Conservation (phyloP, 495 filamentous ascomycete species). For the Neurospora africana region DNA sequence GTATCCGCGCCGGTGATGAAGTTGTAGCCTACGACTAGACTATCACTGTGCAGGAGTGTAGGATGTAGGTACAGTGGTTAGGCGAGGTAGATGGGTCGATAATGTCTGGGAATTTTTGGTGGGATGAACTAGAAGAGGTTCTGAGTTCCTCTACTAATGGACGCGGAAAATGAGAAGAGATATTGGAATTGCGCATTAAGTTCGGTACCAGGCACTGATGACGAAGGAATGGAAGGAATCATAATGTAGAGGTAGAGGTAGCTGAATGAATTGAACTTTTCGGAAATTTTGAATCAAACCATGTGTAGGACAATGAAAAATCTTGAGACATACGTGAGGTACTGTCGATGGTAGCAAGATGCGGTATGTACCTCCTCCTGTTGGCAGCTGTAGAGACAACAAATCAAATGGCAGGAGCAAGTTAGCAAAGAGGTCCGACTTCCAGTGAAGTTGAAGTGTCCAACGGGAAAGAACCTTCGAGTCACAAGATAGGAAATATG, state of each 20-base stretch:
- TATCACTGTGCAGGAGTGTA: not conserved
- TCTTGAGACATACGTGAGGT: not conserved
- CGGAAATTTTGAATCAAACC: not conserved
- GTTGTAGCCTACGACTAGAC: not conserved
- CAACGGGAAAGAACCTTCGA: not conserved
- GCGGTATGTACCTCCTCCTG: not conserved
- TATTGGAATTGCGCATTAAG: not conserved
- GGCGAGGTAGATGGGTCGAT: not conserved
- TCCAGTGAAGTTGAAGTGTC: not conserved
- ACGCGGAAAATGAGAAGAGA: not conserved
- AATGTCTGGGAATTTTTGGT: not conserved
- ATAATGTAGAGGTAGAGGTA: not conserved
- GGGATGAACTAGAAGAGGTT: not conserved
- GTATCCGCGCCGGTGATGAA: not conserved
- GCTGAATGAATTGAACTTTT: not conserved
- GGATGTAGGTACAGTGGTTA: not conserved
- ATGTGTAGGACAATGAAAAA: not conserved
- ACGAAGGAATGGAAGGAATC: not conserved
- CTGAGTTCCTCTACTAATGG: not conserved
- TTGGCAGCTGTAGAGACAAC: not conserved
- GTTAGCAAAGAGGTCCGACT: no score
- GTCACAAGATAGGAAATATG: not conserved
- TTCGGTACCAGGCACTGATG: not conserved
- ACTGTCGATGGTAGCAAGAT: not conserved
- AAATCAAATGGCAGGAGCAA: not conserved